Base-by-base conservation (phyloP, 2,329 filamentous ascomycete species). In the Claviceps maximensis region DNA sequence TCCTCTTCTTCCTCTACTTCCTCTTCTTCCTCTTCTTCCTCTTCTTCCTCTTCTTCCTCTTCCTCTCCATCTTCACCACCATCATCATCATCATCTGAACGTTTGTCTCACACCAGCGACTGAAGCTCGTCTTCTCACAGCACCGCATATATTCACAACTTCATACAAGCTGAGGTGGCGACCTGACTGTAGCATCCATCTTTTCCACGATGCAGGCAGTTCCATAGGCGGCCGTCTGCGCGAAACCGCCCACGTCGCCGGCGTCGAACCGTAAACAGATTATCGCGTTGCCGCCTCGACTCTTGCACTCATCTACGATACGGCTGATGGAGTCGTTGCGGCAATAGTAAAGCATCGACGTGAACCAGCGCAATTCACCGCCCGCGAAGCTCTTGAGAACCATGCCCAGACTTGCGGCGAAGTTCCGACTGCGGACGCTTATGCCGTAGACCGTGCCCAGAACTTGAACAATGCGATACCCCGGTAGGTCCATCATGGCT, bases 401-500 rank as follows among this genome's bases (percentile, higher is more conserved):
- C 69, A 80, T 80, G 54, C 72, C 73, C 19, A 82, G 59, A 41
- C 73, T 71, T 2, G 79, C 77, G 5, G 74, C 79, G 63, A 76
- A 74, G 67, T 83, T 83, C 49, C 79, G 75, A 17, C 75, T 76
- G 10, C 76, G 76, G 7, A 80, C 76, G 0, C 74, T 78, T 45
- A 80, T 69, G 10, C 77, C 77, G 64, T 78, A 80, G 31, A 80
- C 75, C 8, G 77, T 74, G 52, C 80, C 80, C 6, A 83, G 73
- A 1, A 81, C 75, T 51, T 71, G 71, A 40, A 75, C 73, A 48
- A 83, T 69, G 56, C 74, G 76, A 65, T 82, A 82, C 8, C 79
- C 79, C 0, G 79, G 79, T 23, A 83, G 66, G 60, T 83, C 79
- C 65, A 77, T 79, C 78, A 82, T 83, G 51, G 80, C 68, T 71